phyloP scores from a whole-genome alignment of 176 grass and related monocot genomes.

The Rhipidocladum racemiflorum region DNA sequence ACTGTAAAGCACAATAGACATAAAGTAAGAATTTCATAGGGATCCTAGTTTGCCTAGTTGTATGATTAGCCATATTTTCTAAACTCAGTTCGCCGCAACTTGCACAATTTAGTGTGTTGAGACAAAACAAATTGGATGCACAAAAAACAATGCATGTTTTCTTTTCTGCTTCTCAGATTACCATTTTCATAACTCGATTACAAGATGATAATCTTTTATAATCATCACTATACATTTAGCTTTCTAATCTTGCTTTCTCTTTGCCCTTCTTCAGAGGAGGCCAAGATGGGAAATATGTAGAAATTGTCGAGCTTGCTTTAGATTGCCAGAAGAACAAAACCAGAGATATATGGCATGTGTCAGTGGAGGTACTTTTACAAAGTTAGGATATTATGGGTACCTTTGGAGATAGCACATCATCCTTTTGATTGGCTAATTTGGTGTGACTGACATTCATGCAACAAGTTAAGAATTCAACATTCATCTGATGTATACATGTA shows the following conservation, averaged over 20 bases:
- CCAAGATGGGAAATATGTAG: constrained; percentile 29
- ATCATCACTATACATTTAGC: constrained; percentile 9
- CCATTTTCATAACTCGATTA: background rate
- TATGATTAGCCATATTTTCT: too few species aligned
- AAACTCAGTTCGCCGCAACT: too few species aligned
- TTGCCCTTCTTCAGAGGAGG: constrained; percentile 35
- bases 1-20: too few species aligned
- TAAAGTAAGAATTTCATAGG: too few species aligned
- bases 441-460: background rate
- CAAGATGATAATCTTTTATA: background rate
- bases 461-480: constrained; percentile 4
- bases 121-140: background rate
- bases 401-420: too few species aligned
- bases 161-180: background rate
- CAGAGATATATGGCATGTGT: constrained; percentile 91
- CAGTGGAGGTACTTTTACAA: constrained; percentile 59
- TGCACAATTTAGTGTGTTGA: background rate
- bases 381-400: too few species aligned
- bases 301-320: constrained; percentile 57
- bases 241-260: constrained; percentile 3
- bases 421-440: background rate
- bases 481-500: constrained; percentile 17
- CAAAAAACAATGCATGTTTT: background rate
- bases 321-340: constrained; percentile 73
- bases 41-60: too few species aligned